Evolutionary conservation across 1,284 basidiomycete genomes (phyloP), one percentile per base, ranked within the genome.

Genomic region (Cerrena zonata): DNA sequence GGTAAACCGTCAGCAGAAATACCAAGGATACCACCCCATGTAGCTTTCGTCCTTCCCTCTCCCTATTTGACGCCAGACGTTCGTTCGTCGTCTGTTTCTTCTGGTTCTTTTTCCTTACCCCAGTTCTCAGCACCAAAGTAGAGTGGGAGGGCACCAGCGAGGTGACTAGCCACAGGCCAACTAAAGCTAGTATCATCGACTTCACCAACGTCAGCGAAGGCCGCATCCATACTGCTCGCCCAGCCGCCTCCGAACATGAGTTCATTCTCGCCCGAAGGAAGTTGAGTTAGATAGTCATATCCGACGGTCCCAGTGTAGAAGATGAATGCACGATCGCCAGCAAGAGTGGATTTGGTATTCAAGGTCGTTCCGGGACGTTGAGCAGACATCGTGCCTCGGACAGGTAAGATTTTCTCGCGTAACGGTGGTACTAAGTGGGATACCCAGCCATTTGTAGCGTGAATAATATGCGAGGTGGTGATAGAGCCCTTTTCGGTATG

Each of bases 371-470:
- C 69, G 27, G 85, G 73, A 44, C 76, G 70, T 59, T 89, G 83
- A 0, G 86, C 82, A 43, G 80, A 78, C 78, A 88, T 86, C 50
- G 76, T 77, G 7, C 77, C 84, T 22, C 86, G 74, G 0, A 74
- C 65, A 5, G 82, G 81, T 24, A 83, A 62, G 49, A 81, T 68
- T 53, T 73, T 76, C 41, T 64, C 63, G 27, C 73, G 72, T 55
- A 76, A 60, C 1, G 68, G 65, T 18, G 61, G 55, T 49, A 89
- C 67, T 19, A 91, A 80, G 58, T 85, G 79, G 0, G 84, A 79
- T 4, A 74, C 71, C 74, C 89, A 90, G 30, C 75, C 88, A 63
- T 92, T 92, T 1, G 88, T 91, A 0, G 88, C 86, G 62, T 92
- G 89, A 2, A 91, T 69, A 45, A 91, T 70, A 57, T 87, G 85